phyloP scores from a whole-genome alignment of 2,329 filamentous ascomycete species.

The Sclerotinia trifoliorum region DNA sequence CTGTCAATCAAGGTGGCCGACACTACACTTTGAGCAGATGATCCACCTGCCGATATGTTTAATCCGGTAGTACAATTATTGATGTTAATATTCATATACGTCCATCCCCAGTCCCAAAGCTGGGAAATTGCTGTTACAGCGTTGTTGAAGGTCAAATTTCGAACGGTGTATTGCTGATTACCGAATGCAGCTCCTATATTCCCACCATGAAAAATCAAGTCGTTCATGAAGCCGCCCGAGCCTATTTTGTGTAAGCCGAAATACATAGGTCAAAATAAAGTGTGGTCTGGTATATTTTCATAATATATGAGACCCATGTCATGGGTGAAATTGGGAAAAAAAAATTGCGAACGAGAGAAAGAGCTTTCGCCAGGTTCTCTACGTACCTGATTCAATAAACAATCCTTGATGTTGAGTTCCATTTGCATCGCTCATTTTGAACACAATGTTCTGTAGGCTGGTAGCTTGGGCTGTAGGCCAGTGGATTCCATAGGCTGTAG shows the following conservation, averaged over 20 bases:
- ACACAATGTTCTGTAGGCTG: conserved; percentile 60
- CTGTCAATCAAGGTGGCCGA: conserved; percentile 59
- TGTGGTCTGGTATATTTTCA: background rate
- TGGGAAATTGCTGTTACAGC: conserved; percentile 54
- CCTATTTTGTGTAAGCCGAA: conserved; percentile 38
- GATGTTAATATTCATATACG: conserved; percentile 50
- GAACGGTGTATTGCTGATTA: conserved; percentile 63
- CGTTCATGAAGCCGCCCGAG: conserved; percentile 59
- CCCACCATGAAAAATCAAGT: conserved; percentile 60
- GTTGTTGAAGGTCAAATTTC: conserved; percentile 49
- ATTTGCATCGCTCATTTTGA: conserved; percentile 51
- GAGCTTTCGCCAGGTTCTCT: background rate
- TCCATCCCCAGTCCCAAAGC: conserved; percentile 61
- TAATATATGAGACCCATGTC: no score
- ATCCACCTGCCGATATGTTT: conserved; percentile 47
- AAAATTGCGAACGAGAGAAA: no score
- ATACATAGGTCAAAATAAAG: background rate
- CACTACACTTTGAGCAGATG: conserved; percentile 48
- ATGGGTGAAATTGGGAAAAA: background rate
- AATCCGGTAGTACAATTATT: conserved; percentile 54
- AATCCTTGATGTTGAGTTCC: conserved; percentile 56
- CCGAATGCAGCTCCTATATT: conserved; percentile 58
- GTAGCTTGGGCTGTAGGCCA: conserved; percentile 58
- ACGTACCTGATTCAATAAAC: conserved; percentile 53
- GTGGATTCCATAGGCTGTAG: conserved; percentile 46